Base-by-base conservation (phyloP, 1,284 basidiomycete genomes). In the Melanopsichium pennsylvanicum region DNA sequence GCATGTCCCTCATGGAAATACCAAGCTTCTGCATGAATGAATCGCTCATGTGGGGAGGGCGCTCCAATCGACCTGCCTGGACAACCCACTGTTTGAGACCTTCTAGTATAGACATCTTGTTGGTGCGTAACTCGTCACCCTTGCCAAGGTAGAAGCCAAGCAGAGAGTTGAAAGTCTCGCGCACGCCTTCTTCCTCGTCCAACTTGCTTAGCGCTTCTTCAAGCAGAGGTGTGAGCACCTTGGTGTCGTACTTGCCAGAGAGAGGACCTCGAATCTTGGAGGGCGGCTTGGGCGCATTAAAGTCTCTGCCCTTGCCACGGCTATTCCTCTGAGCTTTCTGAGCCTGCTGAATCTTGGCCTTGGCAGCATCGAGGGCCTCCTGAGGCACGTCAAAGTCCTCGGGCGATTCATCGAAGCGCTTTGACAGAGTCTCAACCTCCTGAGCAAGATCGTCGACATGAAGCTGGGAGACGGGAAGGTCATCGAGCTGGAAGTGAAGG, bases 381-480 rank as follows among this genome's bases (percentile, higher is more conserved):
- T 50, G 31, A 1, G 61, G 46, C 19, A 52, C 15, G 1, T 43
- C 56, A 29, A 74, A 61, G 21, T 58, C 48, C 5, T 46, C 33
- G 0, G 86, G 86, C 63, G 86, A 75, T 5, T 76, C 80, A 76
- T 90, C 89, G 68, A 84, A 83, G 43, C 84, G 79, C 31, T 81
- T 72, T 0, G 86, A 85, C 10, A 90, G 83, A 25, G 82, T 83
- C 12, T 80, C 71, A 3, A 90, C 79, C 60, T 89, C 85, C 0
- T 82, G 70, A 25, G 82, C 74, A 27, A 91, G 80, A 26, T 88
- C 86, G 19, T 82, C 82, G 22, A 84, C 80, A 0, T 86, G 83
- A 25, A 90, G 74, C 12, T 86, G 83, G 74, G 89, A 87, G 52
- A 96, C 83, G 0, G 92, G 90, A 32, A 96, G 85, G 36, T 87